Percentiles rank a stretch among this genome's conserved stretches.
Conservation (phyloP, 148 eudicot species). For the Rhododendron ferrugineum region DNA sequence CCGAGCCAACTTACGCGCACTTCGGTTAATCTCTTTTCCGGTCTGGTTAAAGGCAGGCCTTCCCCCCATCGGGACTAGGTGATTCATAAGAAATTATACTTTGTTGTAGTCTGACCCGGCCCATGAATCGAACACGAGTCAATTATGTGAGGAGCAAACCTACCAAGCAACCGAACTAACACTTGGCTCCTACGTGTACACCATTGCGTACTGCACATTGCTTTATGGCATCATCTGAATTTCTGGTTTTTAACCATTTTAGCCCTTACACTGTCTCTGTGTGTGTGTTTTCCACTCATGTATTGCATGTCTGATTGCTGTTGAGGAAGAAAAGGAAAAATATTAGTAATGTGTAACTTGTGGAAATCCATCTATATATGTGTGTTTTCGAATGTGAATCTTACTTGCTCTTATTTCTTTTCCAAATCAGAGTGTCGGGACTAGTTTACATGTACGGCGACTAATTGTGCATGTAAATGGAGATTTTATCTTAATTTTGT, state of each 20-base stretch:
- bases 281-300: neutral
- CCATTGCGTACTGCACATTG: neutral
- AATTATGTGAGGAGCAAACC: neutral
- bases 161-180: neutral
- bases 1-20: neutral
- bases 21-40: rapidly evolving
- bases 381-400: neutral
- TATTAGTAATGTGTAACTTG: neutral
- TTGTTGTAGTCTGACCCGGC: no score
- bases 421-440: no score
- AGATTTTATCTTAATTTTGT: no score
- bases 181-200: neutral
- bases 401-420: neutral
- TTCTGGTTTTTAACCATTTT: conserved; percentile 11
- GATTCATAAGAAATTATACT: no score
- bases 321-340: neutral
- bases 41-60: neutral
- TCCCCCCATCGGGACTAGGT: no score
- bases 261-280: conserved; percentile 11
- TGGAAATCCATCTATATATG: neutral
- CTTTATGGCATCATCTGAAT: conserved; percentile 14
- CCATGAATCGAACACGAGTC: no score
- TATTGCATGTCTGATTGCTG: neutral
- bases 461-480: neutral
- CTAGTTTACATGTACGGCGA: neutral